phyloP scores from a whole-genome alignment of 805 yeast species.

The Cyberlindnera subsufficiens region DNA sequence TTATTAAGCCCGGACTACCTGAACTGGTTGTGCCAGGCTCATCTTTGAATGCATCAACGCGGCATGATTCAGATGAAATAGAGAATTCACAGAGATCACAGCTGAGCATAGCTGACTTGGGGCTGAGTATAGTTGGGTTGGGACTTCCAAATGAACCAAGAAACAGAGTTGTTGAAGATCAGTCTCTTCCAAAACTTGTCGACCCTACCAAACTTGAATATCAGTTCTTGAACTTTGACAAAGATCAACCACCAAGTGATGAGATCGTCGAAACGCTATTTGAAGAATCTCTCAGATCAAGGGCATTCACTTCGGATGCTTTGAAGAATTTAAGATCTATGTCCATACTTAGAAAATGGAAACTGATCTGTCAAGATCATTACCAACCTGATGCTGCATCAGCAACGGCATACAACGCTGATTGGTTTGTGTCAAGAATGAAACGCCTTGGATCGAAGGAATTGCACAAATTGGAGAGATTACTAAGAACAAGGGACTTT shows the following conservation, averaged over 20 bases:
- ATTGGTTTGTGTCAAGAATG: slow-evolving; percentile 17
- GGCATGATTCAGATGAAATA: too few species aligned
- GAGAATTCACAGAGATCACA: not conserved
- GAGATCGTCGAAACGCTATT: slow-evolving; percentile 20
- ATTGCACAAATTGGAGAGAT: slow-evolving; percentile 20
- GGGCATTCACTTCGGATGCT: slow-evolving; percentile 21
- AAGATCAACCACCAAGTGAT: slow-evolving; percentile 22
- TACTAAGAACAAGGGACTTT: slow-evolving; percentile 20
- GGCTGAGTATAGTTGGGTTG: slow-evolving; percentile 20
- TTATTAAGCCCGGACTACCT: too few species aligned
- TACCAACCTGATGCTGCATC: slow-evolving; percentile 1
- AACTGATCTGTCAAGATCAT: slow-evolving; percentile 23
- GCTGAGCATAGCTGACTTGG: slow-evolving; percentile 13
- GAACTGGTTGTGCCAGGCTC: too few species aligned
- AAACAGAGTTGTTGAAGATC: slow-evolving; percentile 6
- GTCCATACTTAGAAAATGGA: slow-evolving; percentile 21
- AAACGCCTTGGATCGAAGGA: slow-evolving; percentile 13
- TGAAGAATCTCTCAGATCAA: slow-evolving; percentile 10
- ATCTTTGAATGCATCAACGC: too few species aligned
- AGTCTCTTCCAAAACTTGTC: not conserved
- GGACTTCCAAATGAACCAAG: slow-evolving; percentile 8
- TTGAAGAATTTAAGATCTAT: slow-evolving; percentile 11
- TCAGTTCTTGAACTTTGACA: slow-evolving; percentile 23
- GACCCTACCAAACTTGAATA: slow-evolving; percentile 8
- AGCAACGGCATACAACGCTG: slow-evolving; percentile 5